Evolutionary conservation across 495 filamentous ascomycete genomes (phyloP).

Genomic region (Penicillium simplicissimum): DNA sequence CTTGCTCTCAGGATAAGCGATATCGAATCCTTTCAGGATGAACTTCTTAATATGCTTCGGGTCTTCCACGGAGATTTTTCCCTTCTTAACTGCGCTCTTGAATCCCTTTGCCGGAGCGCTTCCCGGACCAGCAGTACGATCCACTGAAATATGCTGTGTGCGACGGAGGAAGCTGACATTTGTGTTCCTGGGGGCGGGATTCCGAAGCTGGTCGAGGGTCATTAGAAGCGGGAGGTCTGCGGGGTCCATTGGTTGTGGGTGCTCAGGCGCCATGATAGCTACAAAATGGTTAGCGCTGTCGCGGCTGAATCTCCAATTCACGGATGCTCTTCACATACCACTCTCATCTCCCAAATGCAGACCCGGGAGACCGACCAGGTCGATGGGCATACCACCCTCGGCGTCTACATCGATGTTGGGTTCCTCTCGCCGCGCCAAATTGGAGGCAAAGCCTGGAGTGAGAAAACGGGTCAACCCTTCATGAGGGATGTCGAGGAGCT

Average conservation of each 20-base stretch:
- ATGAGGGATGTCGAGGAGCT: conserved; percentile 94
- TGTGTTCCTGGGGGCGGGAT: conserved; percentile 67
- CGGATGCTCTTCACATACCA: conserved; percentile 57
- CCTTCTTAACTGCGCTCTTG: conserved; percentile 43
- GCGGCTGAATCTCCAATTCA: neutral
- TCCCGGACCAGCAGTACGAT: conserved; percentile 45
- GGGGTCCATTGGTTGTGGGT: conserved; percentile 70
- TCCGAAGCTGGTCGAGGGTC: conserved; percentile 76
- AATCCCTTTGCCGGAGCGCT: conserved; percentile 37
- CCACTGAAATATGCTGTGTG: conserved; percentile 91
- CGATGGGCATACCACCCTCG: conserved; percentile 95
- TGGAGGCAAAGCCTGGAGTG: conserved; percentile 80
- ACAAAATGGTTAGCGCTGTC: conserved; percentile 2
- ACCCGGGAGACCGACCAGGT: conserved; percentile 90
- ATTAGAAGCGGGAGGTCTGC: conserved; percentile 79
- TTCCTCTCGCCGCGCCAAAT: conserved; percentile 85
- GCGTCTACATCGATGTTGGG: conserved; percentile 96
- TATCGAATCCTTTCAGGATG: conserved; percentile 82
- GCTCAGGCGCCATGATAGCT: conserved; percentile 80
- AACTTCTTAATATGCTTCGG: conserved; percentile 79
- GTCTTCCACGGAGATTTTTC: conserved; percentile 61
- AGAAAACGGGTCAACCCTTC: conserved; percentile 87
- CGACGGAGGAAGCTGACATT: conserved; percentile 90
- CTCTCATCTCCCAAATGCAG: conserved; percentile 95
- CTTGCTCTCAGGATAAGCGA: conserved; percentile 69